Evolutionary conservation across 345 rosid genomes (phyloP).

Genomic region (Noccaea bulbosa): DNA sequence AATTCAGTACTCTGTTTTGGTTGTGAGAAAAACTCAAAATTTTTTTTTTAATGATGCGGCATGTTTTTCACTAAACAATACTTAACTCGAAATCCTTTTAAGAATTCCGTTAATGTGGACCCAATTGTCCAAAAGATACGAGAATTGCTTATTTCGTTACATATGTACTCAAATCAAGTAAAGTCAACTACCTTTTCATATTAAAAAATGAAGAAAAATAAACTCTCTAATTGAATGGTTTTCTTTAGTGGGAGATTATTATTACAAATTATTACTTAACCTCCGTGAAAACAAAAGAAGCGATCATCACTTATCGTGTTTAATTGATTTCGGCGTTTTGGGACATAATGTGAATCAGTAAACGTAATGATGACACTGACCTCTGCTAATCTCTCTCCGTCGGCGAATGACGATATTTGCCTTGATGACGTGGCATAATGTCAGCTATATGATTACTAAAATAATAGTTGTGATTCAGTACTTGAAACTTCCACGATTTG

Average conservation of each 20-base stretch:
- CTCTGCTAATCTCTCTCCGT: constrained; percentile 36
- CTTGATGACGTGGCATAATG: constrained; percentile 15
- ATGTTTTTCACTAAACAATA: constrained; percentile 5
- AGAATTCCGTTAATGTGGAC: constrained; percentile 30
- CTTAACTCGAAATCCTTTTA: neutral
- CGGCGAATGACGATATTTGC: constrained; percentile 18
- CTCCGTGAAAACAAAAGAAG: neutral
- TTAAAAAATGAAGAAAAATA: neutral
- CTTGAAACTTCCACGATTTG: constrained; percentile 8
- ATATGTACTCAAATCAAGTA: constrained; percentile 29
- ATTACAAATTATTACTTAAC: constrained; percentile 23
- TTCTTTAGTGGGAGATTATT: neutral
- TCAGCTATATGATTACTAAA: constrained; percentile 5
- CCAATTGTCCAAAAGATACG: constrained; percentile 23
- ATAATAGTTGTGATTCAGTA: constrained; percentile 7
- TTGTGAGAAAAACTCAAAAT: neutral
- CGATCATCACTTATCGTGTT: neutral
- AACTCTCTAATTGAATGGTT: neutral
- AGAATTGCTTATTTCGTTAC: constrained; percentile 16
- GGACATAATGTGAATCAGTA: constrained; percentile 23
- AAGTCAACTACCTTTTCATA: constrained; percentile 37
- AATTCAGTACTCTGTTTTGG: neutral
- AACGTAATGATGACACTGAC: constrained; percentile 31
- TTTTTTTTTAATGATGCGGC: neutral
- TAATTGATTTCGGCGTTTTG: constrained; percentile 10